Evolutionary conservation across 495 filamentous ascomycete genomes (phyloP).

Genomic region (Penicillium manginii): DNA sequence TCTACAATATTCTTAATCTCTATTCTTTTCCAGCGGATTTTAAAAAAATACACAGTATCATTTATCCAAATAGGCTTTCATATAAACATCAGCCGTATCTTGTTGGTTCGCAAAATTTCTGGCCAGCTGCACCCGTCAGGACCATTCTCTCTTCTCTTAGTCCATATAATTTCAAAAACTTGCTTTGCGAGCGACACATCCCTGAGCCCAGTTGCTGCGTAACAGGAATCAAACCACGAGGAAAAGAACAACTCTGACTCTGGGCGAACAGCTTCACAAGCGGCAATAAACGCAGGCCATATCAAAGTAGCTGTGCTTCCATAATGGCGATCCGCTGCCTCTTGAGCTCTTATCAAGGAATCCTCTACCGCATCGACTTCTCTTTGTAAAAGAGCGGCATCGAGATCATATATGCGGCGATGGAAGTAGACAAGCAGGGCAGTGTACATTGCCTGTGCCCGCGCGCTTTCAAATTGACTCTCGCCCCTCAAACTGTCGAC

Average conservation of each 20-base stretch:
- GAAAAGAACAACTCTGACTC: slow-evolving; percentile 22
- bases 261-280: slow-evolving; percentile 19
- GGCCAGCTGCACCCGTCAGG: slow-evolving; percentile 17
- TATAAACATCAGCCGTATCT: slow-evolving; percentile 24
- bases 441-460: slow-evolving; percentile 25
- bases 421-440: slow-evolving; percentile 27
- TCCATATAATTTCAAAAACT: slow-evolving; percentile 23
- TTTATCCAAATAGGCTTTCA: background rate
- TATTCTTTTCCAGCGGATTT: background rate
- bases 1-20: background rate
- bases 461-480: background rate
- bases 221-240: slow-evolving; percentile 24
- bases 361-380: slow-evolving; percentile 16
- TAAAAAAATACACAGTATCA: background rate
- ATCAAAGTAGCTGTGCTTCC: slow-evolving; percentile 22
- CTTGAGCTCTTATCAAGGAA: slow-evolving; percentile 12
- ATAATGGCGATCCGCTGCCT: background rate
- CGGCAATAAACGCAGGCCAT: slow-evolving; percentile 31
- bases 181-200: slow-evolving; percentile 17
- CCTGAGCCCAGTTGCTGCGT: slow-evolving; percentile 14
- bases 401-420: slow-evolving; percentile 27
- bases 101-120: slow-evolving; percentile 22
- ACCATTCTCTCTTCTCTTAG: slow-evolving; percentile 11
- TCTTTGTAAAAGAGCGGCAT: slow-evolving; percentile 20
- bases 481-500: background rate